These are phyloP conservation scores for Pelargonium myrrhifolium DNA, from an alignment of 441 rosid species.

Conservation along the genomic window DNA sequence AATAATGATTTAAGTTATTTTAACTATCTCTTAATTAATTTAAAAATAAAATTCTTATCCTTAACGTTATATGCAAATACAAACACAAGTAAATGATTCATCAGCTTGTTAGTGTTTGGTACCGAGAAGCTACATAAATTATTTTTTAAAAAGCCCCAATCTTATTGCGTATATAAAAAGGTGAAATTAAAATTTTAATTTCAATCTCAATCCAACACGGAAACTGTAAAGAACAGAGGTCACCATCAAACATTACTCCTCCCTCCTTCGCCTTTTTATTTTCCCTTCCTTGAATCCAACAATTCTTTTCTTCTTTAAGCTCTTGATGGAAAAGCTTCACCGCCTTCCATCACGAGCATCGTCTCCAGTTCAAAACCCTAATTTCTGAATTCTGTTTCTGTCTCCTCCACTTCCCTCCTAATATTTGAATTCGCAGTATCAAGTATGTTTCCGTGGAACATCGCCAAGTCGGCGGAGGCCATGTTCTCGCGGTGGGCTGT, in stretches of 20 bases:
- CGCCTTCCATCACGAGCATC: conserved; percentile 36
- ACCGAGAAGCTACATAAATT: neutral
- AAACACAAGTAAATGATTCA: neutral
- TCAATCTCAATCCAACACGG: conserved; percentile 3
- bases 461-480: conserved; percentile 81
- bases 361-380: conserved; percentile 23
- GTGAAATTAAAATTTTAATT: neutral
- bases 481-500: conserved; percentile 78
- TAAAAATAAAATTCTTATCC: neutral
- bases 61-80: conserved; percentile 6
- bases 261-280: neutral
- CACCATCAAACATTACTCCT: neutral
- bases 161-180: too few relatives aligned
- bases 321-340: conserved; percentile 39
- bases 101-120: neutral
- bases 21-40: neutral
- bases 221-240: conserved; percentile 3
- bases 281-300: neutral
- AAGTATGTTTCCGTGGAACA: conserved; percentile 68
- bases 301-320: conserved; percentile 15
- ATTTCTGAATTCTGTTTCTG: neutral
- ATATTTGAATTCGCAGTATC: too few relatives aligned
- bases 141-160: too few relatives aligned
- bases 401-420: neutral
- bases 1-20: too few relatives aligned